Evolutionary conservation across 345 rosid species (phyloP).

Genomic region (Ricinus communis): DNA sequence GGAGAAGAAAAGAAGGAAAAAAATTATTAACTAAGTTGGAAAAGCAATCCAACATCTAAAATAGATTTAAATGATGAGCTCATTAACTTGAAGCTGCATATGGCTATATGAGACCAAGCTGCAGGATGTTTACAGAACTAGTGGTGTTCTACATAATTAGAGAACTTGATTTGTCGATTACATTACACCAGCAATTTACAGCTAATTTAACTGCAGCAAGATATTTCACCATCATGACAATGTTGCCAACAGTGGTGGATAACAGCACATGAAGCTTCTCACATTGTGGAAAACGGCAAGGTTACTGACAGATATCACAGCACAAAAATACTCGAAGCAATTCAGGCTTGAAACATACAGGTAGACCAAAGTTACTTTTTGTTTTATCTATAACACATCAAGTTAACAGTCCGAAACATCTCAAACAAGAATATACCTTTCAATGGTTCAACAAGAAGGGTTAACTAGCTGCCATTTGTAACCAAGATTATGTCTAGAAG

Average conservation of each 20-base stretch:
- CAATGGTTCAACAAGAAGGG: not conserved
- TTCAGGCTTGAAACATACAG: not conserved
- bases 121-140: not conserved
- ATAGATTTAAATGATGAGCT: not conserved
- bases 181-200: not conserved
- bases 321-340: not conserved
- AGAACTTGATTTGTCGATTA: too few species aligned
- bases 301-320: not conserved
- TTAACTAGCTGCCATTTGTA: not conserved
- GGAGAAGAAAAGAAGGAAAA: not conserved
- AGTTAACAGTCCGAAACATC: not conserved
- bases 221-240: not conserved
- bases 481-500: not conserved
- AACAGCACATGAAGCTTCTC: not conserved
- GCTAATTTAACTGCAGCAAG: not conserved
- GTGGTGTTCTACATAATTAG: not conserved
- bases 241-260: not conserved
- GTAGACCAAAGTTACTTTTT: not conserved
- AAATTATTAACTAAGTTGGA: not conserved
- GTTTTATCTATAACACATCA: not conserved
- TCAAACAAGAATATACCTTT: not conserved
- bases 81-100: not conserved
- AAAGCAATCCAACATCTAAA: not conserved
- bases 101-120: not conserved
- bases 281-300: not conserved